A percentile compares a stretch with the other conserved stretches of the same genome.
phyloP scores from a whole-genome alignment of 208 protist species.

The Naegleria gruberi region DNA sequence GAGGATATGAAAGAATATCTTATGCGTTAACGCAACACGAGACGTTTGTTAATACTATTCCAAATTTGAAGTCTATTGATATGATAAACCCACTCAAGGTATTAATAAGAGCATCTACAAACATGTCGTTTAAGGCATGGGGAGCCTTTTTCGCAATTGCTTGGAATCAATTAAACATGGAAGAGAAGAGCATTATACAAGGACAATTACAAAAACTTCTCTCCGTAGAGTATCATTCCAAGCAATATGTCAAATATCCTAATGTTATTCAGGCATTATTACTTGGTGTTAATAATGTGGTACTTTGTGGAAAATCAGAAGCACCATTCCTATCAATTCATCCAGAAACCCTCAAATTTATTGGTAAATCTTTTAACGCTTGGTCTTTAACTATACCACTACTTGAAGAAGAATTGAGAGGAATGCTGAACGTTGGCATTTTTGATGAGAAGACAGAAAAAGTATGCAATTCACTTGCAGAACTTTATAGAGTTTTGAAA shows the following conservation, averaged over 20 bases:
- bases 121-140: background rate
- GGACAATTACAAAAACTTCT: background rate
- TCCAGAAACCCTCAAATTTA: slow-evolving; percentile 27
- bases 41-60: background rate
- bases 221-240: slow-evolving; percentile 10
- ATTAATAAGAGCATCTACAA: background rate
- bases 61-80: background rate
- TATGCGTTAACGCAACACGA: background rate
- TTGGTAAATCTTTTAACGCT: slow-evolving; percentile 30
- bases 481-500: slow-evolving; percentile 20
- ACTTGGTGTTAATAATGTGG: background rate
- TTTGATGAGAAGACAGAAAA: slow-evolving; percentile 16
- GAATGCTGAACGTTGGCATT: background rate
- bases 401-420: slow-evolving; percentile 2
- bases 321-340: background rate
- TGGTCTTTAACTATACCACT: slow-evolving; percentile 25
- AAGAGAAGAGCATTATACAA: background rate
- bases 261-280: slow-evolving; percentile 28
- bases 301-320: background rate
- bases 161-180: background rate
- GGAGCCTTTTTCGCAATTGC: background rate
- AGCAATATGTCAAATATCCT: slow-evolving; percentile 24
- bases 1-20: background rate
- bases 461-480: background rate
- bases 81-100: background rate